A percentile compares a stretch with the other conserved stretches of the same genome.
phyloP scores from a whole-genome alignment of 192 early-diverging fungal genomes.

The Radiomyces spectabilis region DNA sequence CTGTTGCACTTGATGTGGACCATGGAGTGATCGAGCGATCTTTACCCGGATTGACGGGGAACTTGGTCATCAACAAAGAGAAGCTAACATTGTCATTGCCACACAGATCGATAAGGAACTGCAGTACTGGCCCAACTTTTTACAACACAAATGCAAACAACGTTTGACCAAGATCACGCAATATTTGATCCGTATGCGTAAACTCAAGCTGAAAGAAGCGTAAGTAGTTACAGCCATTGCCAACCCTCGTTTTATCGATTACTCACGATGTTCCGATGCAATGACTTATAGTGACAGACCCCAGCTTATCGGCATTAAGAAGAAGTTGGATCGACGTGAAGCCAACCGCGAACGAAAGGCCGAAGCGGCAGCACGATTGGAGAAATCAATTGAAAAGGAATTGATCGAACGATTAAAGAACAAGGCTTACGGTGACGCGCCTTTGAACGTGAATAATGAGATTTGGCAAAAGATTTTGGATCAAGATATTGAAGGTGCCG shows the following conservation, averaged over 20 bases:
- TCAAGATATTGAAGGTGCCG: slow-evolving; percentile 59
- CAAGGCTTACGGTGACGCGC: slow-evolving; percentile 94
- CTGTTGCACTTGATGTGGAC: too few relatives aligned
- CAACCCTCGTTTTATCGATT: too few relatives aligned
- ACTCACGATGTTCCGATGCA: too few relatives aligned
- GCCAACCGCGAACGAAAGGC: slow-evolving; percentile 80
- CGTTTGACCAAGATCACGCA: slow-evolving; percentile 94
- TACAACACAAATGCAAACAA: slow-evolving; percentile 94
- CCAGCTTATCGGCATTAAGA: slow-evolving; percentile 83
- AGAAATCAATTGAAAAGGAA: slow-evolving; percentile 93
- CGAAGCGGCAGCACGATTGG: slow-evolving; percentile 84
- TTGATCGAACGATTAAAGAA: slow-evolving; percentile 83
- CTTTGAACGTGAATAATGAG: slow-evolving; percentile 88
- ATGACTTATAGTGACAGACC: slow-evolving; percentile 35
- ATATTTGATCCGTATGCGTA: slow-evolving; percentile 90
- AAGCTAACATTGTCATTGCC: not conserved
- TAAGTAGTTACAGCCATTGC: too few relatives aligned
- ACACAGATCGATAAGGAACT: slow-evolving; percentile 82
- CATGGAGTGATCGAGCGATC: too few relatives aligned
- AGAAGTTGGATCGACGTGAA: slow-evolving; percentile 90
- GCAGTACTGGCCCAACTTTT: slow-evolving; percentile 85
- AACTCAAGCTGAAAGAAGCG: slow-evolving; percentile 75
- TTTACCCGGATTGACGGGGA: too few relatives aligned
- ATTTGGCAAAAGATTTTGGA: slow-evolving; percentile 88
- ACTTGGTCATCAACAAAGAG: too few relatives aligned